phyloP scores from a whole-genome alignment of 306 rosid species.

The Fragaria vesca region DNA sequence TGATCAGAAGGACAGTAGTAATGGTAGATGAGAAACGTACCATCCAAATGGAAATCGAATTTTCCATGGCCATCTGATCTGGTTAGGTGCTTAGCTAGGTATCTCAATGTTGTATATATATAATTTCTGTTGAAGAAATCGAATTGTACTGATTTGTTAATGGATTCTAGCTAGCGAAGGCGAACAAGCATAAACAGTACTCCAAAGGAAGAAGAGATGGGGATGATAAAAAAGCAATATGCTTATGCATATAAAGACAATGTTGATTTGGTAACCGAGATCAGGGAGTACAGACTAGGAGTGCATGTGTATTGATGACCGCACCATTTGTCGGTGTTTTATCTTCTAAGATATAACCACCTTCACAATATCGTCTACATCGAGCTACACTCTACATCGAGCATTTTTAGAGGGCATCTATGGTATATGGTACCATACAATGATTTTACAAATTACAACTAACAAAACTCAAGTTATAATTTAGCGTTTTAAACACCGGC shows the following conservation, averaged over 20 bases:
- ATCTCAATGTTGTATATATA: background rate
- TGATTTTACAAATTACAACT: no score
- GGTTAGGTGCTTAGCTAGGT: background rate
- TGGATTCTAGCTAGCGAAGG: background rate
- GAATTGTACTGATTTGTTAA: background rate
- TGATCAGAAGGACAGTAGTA: background rate
- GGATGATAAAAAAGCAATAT: background rate
- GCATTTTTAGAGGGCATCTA: no score
- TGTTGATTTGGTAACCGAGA: slow-evolving; percentile 6
- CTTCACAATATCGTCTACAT: background rate
- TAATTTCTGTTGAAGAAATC: background rate
- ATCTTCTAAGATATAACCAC: slow-evolving; percentile 34
- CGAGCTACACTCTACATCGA: no score
- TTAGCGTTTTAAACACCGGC: no score
- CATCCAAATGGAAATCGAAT: background rate
- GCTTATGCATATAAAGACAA: background rate
- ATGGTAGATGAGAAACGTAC: background rate
- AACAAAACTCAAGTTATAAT: no score
- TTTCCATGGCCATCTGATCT: background rate
- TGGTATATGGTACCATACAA: no score
- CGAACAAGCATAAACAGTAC: background rate
- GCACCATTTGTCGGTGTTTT: slow-evolving; percentile 71
- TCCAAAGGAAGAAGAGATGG: background rate
- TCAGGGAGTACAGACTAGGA: background rate
- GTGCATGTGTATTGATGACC: slow-evolving; percentile 49